Conservation (phyloP, 768 basidiomycete genomes). For the Podaxis pistillaris region DNA sequence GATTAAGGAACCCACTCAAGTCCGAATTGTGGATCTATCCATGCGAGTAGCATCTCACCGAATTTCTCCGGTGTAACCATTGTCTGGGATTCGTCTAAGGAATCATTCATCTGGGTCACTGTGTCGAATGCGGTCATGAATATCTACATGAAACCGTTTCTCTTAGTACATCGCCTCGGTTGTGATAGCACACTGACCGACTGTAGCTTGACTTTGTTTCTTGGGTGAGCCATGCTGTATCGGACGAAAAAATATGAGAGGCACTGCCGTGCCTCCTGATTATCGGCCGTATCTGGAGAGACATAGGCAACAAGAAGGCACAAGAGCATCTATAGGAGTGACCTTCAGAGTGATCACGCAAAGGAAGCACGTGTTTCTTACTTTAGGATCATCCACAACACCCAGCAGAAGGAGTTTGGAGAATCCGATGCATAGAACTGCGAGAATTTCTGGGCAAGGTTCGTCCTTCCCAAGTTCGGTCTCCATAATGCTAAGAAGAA, state of each 20-base stretch:
- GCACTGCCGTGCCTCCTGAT: slow-evolving; percentile 87
- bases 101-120: slow-evolving; percentile 54
- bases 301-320: slow-evolving; percentile 64
- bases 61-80: slow-evolving; percentile 76
- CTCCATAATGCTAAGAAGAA: slow-evolving; percentile 31
- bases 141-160: slow-evolving; percentile 42
- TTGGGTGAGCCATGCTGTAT: slow-evolving; percentile 82
- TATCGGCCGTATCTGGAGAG: slow-evolving; percentile 80
- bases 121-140: slow-evolving; percentile 68
- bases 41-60: slow-evolving; percentile 78
- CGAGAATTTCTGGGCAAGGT: slow-evolving; percentile 72
- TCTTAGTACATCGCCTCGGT: not conserved
- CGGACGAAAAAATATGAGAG: slow-evolving; percentile 95
- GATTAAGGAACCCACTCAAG: slow-evolving; percentile 30
- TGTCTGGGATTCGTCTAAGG: slow-evolving; percentile 68
- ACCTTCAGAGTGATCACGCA: not conserved
- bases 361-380: slow-evolving; percentile 27
- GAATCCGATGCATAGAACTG: slow-evolving; percentile 77
- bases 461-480: slow-evolving; percentile 54
- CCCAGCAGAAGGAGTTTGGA: slow-evolving; percentile 88
- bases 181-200: slow-evolving; percentile 30
- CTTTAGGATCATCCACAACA: slow-evolving; percentile 76
- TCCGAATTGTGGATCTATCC: slow-evolving; percentile 80
- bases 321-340: slow-evolving; percentile 31
- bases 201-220: slow-evolving; percentile 71